Conservation (phyloP, 495 filamentous ascomycete genomes). For the Penicillium paradoxum region DNA sequence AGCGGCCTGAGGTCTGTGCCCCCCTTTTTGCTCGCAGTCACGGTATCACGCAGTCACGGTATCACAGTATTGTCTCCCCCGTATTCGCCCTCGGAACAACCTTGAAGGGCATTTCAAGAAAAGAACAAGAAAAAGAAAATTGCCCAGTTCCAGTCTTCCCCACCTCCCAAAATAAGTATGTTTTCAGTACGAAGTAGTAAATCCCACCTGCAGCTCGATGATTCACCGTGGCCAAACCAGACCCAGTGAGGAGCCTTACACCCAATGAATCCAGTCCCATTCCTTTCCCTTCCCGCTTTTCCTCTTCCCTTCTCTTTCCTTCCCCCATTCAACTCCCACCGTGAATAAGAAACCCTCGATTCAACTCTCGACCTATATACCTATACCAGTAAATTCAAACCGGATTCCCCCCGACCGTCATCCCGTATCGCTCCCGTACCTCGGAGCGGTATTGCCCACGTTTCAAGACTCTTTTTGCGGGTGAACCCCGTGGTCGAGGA, state of each 20-base stretch:
- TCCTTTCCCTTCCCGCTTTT: constrained; percentile 20
- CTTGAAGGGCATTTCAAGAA: background rate
- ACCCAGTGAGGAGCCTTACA: constrained; percentile 10
- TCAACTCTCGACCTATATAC: background rate
- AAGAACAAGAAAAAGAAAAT: background rate
- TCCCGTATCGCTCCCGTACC: constrained; percentile 1
- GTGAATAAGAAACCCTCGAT: background rate
- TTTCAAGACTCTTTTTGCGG: constrained; percentile 8
- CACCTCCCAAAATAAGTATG: background rate
- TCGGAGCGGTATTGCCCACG: constrained; percentile 11
- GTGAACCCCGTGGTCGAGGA: constrained; percentile 23
- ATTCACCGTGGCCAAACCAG: constrained; percentile 10
- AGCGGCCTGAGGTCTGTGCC: background rate
- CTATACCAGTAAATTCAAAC: background rate
- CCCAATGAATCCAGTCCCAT: constrained; percentile 15
- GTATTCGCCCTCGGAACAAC: background rate
- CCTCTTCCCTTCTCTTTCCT: constrained; percentile 15
- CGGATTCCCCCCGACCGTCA: background rate
- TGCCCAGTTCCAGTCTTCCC: background rate
- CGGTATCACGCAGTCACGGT: background rate
- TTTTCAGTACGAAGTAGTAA: too few relatives aligned
- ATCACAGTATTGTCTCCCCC: background rate
- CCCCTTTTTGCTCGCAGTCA: constrained; percentile 4
- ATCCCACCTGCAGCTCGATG: constrained; percentile 6
- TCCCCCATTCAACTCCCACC: constrained; percentile 11